phyloP scores from a whole-genome alignment of 73 alveolate species.

The Paraurostyla sp. region DNA sequence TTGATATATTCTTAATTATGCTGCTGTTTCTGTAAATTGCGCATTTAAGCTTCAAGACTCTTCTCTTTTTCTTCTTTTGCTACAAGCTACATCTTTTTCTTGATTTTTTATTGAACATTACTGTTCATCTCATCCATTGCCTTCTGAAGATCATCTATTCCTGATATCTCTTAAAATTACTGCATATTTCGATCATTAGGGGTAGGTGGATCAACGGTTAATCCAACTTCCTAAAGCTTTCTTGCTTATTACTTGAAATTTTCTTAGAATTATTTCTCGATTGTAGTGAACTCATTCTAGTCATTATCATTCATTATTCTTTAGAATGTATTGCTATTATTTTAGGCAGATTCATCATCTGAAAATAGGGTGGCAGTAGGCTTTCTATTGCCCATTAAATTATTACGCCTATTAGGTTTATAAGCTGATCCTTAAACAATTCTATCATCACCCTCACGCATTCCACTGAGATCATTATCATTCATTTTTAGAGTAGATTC shows the following conservation, averaged over 20 bases:
- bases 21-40: neutral
- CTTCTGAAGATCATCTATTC: constrained; percentile 37
- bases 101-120: neutral
- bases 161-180: neutral
- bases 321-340: neutral
- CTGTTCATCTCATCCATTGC: constrained; percentile 39
- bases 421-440: neutral
- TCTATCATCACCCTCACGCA: neutral
- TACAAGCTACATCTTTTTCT: neutral
- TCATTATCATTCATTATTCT: neutral
- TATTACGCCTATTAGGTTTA: neutral
- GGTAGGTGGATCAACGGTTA: constrained; percentile 1
- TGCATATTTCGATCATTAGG: neutral
- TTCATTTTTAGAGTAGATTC: no score
- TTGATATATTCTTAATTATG: neutral
- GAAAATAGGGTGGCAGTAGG: neutral
- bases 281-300: neutral
- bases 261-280: constrained; percentile 6
- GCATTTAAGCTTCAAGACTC: neutral
- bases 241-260: neutral
- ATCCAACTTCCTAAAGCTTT: constrained; percentile 25
- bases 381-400: neutral
- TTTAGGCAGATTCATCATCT: no score
- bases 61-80: constrained; percentile 1
- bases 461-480: no score